Conservation (phyloP, 1,284 basidiomycete species). For the Cerioporus squamosus region DNA sequence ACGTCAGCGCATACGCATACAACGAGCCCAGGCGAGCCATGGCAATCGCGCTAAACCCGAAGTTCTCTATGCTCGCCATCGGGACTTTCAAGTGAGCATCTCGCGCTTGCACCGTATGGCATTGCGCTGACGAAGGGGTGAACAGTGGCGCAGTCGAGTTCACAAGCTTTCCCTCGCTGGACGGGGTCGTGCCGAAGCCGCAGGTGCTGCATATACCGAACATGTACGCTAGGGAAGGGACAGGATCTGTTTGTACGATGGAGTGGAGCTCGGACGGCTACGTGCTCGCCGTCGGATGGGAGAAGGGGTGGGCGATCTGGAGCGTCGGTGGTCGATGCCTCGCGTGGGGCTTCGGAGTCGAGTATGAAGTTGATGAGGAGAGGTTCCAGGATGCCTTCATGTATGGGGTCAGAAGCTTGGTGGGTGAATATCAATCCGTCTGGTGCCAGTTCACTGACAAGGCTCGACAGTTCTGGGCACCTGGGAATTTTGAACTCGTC, state of each 20-base stretch:
- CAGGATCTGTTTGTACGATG: slow-evolving; percentile 77
- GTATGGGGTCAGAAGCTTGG: slow-evolving; percentile 73
- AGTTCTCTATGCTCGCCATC: slow-evolving; percentile 85
- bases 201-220: slow-evolving; percentile 61
- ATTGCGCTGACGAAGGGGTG: background rate
- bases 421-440: slow-evolving; percentile 37
- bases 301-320: slow-evolving; percentile 89
- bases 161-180: slow-evolving; percentile 67
- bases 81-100: slow-evolving; percentile 71
- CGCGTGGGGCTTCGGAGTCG: slow-evolving; percentile 74
- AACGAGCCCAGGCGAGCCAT: slow-evolving; percentile 69
- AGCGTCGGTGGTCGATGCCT: slow-evolving; percentile 90
- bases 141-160: slow-evolving; percentile 66
- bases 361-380: slow-evolving; percentile 63
- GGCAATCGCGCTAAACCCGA: slow-evolving; percentile 75
- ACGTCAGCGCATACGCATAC: slow-evolving; percentile 47
- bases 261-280: slow-evolving; percentile 97
- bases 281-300: slow-evolving; percentile 95
- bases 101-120: too few relatives aligned
- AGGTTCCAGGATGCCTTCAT: slow-evolving; percentile 86
- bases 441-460: background rate
- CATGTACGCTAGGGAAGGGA: slow-evolving; percentile 54
- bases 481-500: slow-evolving; percentile 88
- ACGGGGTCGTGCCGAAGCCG: slow-evolving; percentile 54
- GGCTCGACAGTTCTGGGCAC: slow-evolving; percentile 79